These are phyloP conservation scores for Ophiostoma himal-ulmi DNA, from an alignment of 2,329 filamentous ascomycete genomes.

Conservation along the genomic window DNA sequence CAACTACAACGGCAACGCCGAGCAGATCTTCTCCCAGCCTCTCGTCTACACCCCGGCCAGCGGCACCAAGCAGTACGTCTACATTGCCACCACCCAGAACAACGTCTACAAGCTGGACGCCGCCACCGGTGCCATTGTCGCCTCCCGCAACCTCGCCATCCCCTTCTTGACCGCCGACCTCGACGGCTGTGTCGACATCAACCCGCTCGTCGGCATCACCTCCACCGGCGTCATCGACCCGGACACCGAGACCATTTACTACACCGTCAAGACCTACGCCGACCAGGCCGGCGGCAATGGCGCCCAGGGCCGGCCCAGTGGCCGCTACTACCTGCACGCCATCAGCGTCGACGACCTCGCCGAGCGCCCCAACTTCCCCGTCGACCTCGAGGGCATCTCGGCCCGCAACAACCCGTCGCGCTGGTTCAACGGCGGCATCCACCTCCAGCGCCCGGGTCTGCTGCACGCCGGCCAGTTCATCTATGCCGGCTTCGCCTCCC, in stretches of 20 bases:
- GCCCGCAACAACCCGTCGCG: slow-evolving; percentile 43
- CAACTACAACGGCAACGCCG: slow-evolving; percentile 43
- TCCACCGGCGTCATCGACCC: slow-evolving; percentile 48
- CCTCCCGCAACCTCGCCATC: slow-evolving; percentile 38
- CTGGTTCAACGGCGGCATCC: slow-evolving; percentile 43
- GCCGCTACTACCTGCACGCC: slow-evolving; percentile 42
- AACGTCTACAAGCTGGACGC: slow-evolving; percentile 46
- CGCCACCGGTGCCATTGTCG: slow-evolving; percentile 40
- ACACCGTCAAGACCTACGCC: slow-evolving; percentile 45
- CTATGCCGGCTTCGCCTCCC: slow-evolving; percentile 46
- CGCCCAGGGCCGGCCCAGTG: slow-evolving; percentile 38
- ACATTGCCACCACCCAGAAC: slow-evolving; percentile 47
- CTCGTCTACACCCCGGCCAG: slow-evolving; percentile 41
- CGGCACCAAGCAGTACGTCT: slow-evolving; percentile 41
- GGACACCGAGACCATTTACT: slow-evolving; percentile 43
- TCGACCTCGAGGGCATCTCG: slow-evolving; percentile 38
- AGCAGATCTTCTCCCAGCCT: slow-evolving; percentile 49
- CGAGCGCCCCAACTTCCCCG: slow-evolving; percentile 39
- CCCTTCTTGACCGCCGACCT: slow-evolving; percentile 44
- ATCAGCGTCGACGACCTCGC: slow-evolving; percentile 41
- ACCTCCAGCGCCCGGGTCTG: slow-evolving; percentile 43
- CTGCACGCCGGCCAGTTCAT: slow-evolving; percentile 43
- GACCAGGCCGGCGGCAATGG: slow-evolving; percentile 33
- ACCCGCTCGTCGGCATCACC: slow-evolving; percentile 43
- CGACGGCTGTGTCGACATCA: slow-evolving; percentile 43